Percentiles rank a stretch among this genome's conserved stretches.
Evolutionary conservation across 495 filamentous ascomycete species (phyloP).

Genomic region (Hypoxylon lenormandii): DNA sequence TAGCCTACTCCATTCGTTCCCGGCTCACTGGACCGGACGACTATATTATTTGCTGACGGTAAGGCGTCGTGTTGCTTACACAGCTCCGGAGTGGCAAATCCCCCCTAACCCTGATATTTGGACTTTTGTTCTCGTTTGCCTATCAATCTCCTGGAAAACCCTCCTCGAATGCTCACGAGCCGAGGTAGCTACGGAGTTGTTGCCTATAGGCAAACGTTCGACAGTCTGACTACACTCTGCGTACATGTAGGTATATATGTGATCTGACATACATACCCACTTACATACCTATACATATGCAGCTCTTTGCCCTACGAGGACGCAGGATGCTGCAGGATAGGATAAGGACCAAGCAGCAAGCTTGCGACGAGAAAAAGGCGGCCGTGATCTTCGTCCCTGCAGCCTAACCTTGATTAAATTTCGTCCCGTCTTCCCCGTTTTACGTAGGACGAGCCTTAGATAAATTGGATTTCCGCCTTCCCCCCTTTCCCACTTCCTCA

Average conservation of each 20-base stretch:
- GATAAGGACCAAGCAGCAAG: conserved; percentile 5
- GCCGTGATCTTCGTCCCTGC: conserved; percentile 40
- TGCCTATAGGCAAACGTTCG: conserved; percentile 24
- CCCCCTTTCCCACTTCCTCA: too few relatives aligned
- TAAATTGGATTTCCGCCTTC: background rate
- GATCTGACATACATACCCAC: conserved; percentile 26
- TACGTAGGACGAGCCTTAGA: conserved; percentile 22
- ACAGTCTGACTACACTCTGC: conserved; percentile 18
- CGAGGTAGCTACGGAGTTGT: conserved; percentile 12
- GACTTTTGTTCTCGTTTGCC: background rate
- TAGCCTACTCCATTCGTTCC: background rate
- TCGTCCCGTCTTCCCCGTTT: conserved; percentile 17
- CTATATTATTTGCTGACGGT: conserved; percentile 8
- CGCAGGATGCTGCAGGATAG: too few relatives aligned
- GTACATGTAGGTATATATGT: conserved; percentile 21
- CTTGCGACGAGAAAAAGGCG: conserved; percentile 11
- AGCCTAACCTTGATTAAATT: conserved; percentile 10
- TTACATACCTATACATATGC: conserved; percentile 9
- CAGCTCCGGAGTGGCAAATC: conserved; percentile 8
- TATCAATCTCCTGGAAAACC: conserved; percentile 2
- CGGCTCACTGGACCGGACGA: conserved; percentile 11
- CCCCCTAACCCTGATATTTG: background rate
- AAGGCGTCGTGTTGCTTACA: conserved; percentile 11
- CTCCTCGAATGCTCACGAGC: conserved; percentile 11
- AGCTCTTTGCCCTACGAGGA: conserved; percentile 14